These are phyloP conservation scores for Alternaria incomplexa DNA, from an alignment of 2,329 filamentous ascomycete genomes.

Conservation along the genomic window DNA sequence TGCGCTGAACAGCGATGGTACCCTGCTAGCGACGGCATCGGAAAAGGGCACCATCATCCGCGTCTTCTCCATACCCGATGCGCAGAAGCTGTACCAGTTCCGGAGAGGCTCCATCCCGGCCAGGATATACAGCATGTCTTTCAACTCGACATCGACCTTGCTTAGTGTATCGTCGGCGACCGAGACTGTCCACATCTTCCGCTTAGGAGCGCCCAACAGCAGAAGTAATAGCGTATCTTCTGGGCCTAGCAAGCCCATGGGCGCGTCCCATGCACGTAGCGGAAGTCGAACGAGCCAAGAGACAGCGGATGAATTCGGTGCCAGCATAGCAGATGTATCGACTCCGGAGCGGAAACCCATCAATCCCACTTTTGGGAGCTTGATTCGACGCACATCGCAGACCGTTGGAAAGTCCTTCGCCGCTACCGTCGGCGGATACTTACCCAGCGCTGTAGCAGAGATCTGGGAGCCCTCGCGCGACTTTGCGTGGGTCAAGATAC, in stretches of 20 bases:
- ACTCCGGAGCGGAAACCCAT: slow-evolving; percentile 47
- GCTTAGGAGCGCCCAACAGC: slow-evolving; percentile 59
- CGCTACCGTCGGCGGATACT: slow-evolving; percentile 86
- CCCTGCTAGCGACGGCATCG: slow-evolving; percentile 88
- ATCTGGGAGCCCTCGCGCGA: slow-evolving; percentile 97
- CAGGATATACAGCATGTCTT: slow-evolving; percentile 98
- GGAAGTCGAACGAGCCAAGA: slow-evolving; percentile 51
- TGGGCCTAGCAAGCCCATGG: slow-evolving; percentile 25
- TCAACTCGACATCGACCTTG: slow-evolving; percentile 91
- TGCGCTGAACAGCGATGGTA: slow-evolving; percentile 90
- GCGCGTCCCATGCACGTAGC: slow-evolving; percentile 49
- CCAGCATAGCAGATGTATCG: slow-evolving; percentile 39
- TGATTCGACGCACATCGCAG: slow-evolving; percentile 93
- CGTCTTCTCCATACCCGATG: slow-evolving; percentile 89
- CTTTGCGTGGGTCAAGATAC: slow-evolving; percentile 95
- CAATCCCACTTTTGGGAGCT: slow-evolving; percentile 83
- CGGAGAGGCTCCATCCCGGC: slow-evolving; percentile 93
- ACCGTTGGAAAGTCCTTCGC: slow-evolving; percentile 89
- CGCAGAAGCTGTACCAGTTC: slow-evolving; percentile 95
- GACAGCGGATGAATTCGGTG: slow-evolving; percentile 50
- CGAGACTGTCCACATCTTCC: slow-evolving; percentile 96
- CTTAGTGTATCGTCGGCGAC: slow-evolving; percentile 95
- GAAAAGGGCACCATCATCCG: slow-evolving; percentile 98
- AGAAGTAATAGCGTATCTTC: slow-evolving; percentile 45
- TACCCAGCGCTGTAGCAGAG: slow-evolving; percentile 91